Evolutionary conservation across 768 basidiomycete genomes (phyloP), one percentile per base, ranked within the genome.

Genomic region (Roridomyces roridus): DNA sequence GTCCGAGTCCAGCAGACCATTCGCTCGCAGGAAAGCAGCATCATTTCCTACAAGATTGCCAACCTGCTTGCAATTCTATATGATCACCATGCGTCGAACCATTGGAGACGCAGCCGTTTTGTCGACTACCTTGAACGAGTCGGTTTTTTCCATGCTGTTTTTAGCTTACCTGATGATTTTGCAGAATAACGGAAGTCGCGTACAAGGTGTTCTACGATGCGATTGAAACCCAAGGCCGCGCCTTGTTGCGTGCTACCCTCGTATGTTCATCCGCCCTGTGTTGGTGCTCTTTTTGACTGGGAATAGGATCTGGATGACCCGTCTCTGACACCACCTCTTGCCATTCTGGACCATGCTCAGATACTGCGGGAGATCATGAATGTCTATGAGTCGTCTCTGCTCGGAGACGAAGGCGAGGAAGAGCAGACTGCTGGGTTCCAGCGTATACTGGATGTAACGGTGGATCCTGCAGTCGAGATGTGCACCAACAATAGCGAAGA

Each of bases 11-110:
- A 92, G 66, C 95, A 98, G 70, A 97, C 95, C 4, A 85, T 97
- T 28, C 85, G 90, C 39, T 92, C 90, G 0, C 96, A 99, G 68
- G 96, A 98, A 72, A 95, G 92, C 63, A 88, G 90, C 56, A 94
- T 98, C 55, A 85, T 89, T 41, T 86, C 91, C 0, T 99, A 94
- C 77, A 95, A 93, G 70, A 87, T 98, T 47, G 89, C 94, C 43
- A 98, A 96, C 65, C 78, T 98, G n/a, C n/a, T 73, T 99, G 9
- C 93, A 96, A 62, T 99, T 98, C 68, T 99, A 98, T 70, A 77
- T 88, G 68, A 72, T 94, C 28, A 98, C 95, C 5, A 97, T 99
- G 94, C 82, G 85, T 46, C 82, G 93, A 44, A 98, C 96, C 2
- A 88, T 98, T 39, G 97, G 97, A 0, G 80, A 84, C n/a, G 78